These are phyloP conservation scores for Triangularia setosa DNA, from an alignment of 2,329 filamentous ascomycete species.

Conservation along the genomic window DNA sequence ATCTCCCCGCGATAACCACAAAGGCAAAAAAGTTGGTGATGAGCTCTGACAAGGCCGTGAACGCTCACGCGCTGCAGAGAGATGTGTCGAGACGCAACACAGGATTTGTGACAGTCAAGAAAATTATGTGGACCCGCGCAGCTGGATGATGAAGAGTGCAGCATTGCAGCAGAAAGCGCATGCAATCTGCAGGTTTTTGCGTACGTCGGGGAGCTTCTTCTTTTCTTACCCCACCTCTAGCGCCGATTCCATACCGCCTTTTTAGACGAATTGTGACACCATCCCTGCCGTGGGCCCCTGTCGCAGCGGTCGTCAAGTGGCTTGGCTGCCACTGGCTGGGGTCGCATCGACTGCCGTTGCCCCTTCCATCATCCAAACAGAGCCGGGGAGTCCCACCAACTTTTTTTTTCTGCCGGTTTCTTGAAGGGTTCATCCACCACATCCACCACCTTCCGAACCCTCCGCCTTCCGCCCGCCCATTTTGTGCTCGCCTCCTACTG, in stretches of 20 bases:
- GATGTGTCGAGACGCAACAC: not conserved
- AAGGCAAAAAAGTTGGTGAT: not conserved
- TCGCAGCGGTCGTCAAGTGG: constrained; percentile 6
- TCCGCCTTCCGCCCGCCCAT: constrained; percentile 16
- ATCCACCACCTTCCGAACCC: constrained; percentile 14
- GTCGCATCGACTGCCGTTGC: constrained; percentile 21
- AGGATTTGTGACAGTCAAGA: not conserved
- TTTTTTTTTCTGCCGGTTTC: not conserved
- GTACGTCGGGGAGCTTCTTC: not conserved
- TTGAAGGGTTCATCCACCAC: not conserved
- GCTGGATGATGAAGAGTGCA: not conserved
- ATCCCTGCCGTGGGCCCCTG: constrained; percentile 18
- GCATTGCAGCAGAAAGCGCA: constrained; percentile 8
- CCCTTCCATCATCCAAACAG: constrained; percentile 24
- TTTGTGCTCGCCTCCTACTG: not conserved
- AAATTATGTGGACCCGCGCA: not conserved
- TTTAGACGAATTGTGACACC: constrained; percentile 15
- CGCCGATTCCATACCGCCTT: constrained; percentile 26
- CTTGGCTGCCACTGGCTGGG: constrained; percentile 14
- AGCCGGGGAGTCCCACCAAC: constrained; percentile 16
- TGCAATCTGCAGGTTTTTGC: constrained; percentile 5
- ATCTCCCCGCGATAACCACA: not conserved
- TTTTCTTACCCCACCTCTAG: constrained; percentile 11
- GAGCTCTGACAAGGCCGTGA: not conserved
- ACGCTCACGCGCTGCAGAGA: not conserved